Percentiles rank a stretch among this genome's conserved stretches.
phyloP scores from a whole-genome alignment of 306 rosid genomes.

The Malus fusca region DNA sequence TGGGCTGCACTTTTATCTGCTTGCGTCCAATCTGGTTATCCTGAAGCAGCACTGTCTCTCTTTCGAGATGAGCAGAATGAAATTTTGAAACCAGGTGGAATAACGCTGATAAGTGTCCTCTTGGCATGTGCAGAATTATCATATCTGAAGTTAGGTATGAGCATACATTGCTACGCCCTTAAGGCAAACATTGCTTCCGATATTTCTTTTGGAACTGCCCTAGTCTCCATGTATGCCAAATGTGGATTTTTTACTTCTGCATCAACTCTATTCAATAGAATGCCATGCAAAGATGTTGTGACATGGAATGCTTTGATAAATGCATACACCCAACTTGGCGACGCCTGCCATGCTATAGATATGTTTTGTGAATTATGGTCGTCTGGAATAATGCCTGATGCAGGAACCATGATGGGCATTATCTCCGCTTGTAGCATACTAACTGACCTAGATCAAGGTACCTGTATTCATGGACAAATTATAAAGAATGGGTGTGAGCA shows the following conservation, averaged over 20 bases:
- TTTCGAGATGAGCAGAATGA: conserved; percentile 40
- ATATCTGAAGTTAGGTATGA: conserved; percentile 40
- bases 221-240: conserved; percentile 54
- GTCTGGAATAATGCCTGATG: conserved; percentile 45
- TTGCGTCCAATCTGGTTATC: conserved; percentile 49
- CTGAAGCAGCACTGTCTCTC: conserved; percentile 40
- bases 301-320: conserved; percentile 66
- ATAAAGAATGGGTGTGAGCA: conserved; percentile 45
- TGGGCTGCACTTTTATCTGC: conserved; percentile 61
- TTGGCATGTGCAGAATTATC: conserved; percentile 46
- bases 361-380: conserved; percentile 32
- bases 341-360: conserved; percentile 31
- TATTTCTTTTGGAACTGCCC: conserved; percentile 38
- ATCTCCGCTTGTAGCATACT: conserved; percentile 34
- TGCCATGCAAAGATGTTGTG: conserved; percentile 47
- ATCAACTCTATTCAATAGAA: conserved; percentile 31
- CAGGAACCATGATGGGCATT: conserved; percentile 49
- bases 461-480: conserved; percentile 45
- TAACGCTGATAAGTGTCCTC: conserved; percentile 34
- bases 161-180: conserved; percentile 42
- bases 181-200: conserved; percentile 40
- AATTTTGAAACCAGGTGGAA: conserved; percentile 39
- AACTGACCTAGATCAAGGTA: conserved; percentile 32
- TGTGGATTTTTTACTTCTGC: conserved; percentile 34
- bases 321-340: conserved; percentile 43